Percentiles rank a stretch among this genome's conserved stretches.
Conservation (phyloP, 2,329 filamentous ascomycete species). For the Trichoderma guizhouense region DNA sequence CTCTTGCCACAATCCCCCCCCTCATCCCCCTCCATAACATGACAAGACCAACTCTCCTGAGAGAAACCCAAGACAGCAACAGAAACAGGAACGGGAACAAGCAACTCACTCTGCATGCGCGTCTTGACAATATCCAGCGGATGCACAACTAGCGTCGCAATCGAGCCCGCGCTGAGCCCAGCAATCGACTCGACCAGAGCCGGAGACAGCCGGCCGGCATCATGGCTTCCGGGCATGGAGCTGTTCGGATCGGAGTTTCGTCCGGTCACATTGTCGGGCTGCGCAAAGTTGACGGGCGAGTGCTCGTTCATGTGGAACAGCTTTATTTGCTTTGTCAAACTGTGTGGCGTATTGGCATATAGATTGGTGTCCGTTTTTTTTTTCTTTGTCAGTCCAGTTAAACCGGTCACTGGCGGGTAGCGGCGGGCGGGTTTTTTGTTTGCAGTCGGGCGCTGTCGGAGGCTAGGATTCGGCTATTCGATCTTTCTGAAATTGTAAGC, state of each 20-base stretch:
- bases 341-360: not conserved
- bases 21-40: not conserved
- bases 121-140: slow-evolving; percentile 97
- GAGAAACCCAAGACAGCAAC: not conserved
- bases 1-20: not conserved
- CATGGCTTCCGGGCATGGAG: slow-evolving; percentile 46
- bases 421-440: not conserved
- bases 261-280: slow-evolving; percentile 26
- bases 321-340: not conserved
- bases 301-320: slow-evolving; percentile 14
- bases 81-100: not conserved
- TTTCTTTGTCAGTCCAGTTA: not conserved
- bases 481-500: not conserved
- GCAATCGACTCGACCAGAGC: slow-evolving; percentile 83
- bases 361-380: not conserved
- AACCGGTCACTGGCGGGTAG: slow-evolving; percentile 10
- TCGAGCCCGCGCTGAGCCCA: slow-evolving; percentile 82
- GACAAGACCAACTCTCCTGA: not conserved
- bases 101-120: slow-evolving; percentile 71
- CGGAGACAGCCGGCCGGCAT: slow-evolving; percentile 62
- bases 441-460: not conserved
- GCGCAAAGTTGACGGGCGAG: slow-evolving; percentile 5
- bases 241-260: slow-evolving; percentile 17
- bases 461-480: not conserved
- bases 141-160: slow-evolving; percentile 83